phyloP scores from a whole-genome alignment of 768 basidiomycete genomes.

The Trametes cubensis region DNA sequence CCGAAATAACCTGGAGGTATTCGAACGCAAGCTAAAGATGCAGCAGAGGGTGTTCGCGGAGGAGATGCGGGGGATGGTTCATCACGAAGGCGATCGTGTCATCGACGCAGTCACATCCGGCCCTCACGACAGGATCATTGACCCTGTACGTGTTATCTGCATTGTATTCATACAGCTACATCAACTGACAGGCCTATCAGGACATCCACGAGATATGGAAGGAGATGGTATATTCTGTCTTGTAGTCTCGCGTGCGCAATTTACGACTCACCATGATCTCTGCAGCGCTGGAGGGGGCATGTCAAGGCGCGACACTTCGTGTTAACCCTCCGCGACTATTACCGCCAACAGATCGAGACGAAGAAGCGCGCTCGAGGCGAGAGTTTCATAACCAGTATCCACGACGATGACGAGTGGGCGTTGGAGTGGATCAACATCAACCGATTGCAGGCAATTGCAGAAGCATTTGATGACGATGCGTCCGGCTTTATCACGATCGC shows the following conservation, averaged over 20 bases:
- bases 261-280: no score
- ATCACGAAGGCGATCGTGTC: constrained; percentile 42
- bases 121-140: constrained; percentile 47
- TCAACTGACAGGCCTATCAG: constrained; percentile 31
- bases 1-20: constrained; percentile 43
- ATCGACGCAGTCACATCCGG: constrained; percentile 45
- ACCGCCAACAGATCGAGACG: constrained; percentile 28
- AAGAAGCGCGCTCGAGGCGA: not conserved
- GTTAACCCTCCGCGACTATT: constrained; percentile 43
- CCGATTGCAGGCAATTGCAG: constrained; percentile 37
- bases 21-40: constrained; percentile 50
- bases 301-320: constrained; percentile 57
- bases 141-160: constrained; percentile 36
- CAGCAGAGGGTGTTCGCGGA: constrained; percentile 44
- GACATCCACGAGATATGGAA: constrained; percentile 56
- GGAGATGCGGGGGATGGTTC: constrained; percentile 33
- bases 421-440: constrained; percentile 38
- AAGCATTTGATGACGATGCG: constrained; percentile 45
- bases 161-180: not conserved
- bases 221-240: constrained; percentile 44
- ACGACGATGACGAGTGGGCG: constrained; percentile 37
- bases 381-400: not conserved
- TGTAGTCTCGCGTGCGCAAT: no score
- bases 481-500: constrained; percentile 41
- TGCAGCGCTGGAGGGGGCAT: constrained; percentile 52